Base-by-base conservation (phyloP, 305 asterid genomes). In the Fraxinus ornus region DNA sequence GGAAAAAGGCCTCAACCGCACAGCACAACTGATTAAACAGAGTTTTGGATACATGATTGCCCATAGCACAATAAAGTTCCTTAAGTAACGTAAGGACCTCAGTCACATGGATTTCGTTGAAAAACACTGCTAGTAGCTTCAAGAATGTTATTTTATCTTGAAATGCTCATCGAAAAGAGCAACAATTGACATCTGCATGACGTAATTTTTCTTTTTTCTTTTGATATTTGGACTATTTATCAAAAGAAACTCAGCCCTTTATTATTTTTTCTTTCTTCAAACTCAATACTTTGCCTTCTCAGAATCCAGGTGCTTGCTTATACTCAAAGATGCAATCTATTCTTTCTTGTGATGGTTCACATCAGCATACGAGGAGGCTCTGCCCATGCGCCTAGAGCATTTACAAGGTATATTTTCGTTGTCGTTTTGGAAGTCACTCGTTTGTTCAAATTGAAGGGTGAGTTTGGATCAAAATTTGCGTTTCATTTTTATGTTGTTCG, bases 241-340 rank as follows among this genome's bases (percentile, higher is more conserved):
- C 26, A 24, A 24, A 24, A 24, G 26, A 24, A 24, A 24, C 26
- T 24, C 26, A 24, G 22, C 21, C 49, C 77, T 26, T 19, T 26
- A 17, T 60, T 75, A 70, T 79, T 44, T 64, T 8, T 35, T 78
- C 15, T 76, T 41, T 75, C 15, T 68, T 41, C 73, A 33, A 19
- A 30, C 22, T 78, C 22, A 36, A 7, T 21, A 6, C 32, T 75
- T 30, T 79, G 80, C 75, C 28, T 86, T 8, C 87, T 66, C 89
- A 91, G 92, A 90, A 89, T 79, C 94, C 94, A 5, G 94, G 94
- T 36, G 92, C 97, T 3, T 91, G 97, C 90, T 83, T 91, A 89
- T 91, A 90, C 80, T 86, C 89, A 15, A 87, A 75, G 37, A 81
- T 87, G 74, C 87, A 68, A 62, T 87, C 92, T 36, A 64, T 85